phyloP scores from a whole-genome alignment of 371 early-diverging fungal species.

The Mucor indicus region DNA sequence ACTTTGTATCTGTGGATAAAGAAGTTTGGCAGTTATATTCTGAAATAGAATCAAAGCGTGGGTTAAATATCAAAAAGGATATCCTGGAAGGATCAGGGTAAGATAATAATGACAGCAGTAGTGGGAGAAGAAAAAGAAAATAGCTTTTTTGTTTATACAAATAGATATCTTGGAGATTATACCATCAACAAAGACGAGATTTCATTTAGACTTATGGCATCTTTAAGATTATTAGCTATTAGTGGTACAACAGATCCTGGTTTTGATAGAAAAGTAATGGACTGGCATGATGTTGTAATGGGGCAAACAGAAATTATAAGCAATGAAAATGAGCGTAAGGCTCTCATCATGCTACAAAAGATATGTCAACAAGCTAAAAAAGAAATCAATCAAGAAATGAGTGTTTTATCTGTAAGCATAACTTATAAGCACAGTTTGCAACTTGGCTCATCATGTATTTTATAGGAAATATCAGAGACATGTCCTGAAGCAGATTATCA shows the following conservation, averaged over 20 bases:
- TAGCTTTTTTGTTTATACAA: neutral
- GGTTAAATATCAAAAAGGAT: slow-evolving; percentile 37
- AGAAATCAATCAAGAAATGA: slow-evolving; percentile 13
- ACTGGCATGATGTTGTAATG: slow-evolving; percentile 57
- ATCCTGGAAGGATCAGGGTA: slow-evolving; percentile 53
- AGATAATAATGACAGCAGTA: slow-evolving; percentile 2
- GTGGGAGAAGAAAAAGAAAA: too few relatives aligned
- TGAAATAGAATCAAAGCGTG: slow-evolving; percentile 36
- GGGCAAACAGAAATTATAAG: slow-evolving; percentile 53
- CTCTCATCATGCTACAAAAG: slow-evolving; percentile 33
- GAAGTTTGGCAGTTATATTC: slow-evolving; percentile 41
- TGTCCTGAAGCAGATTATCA: slow-evolving; percentile 17
- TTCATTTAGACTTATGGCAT: slow-evolving; percentile 48
- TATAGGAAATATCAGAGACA: neutral
- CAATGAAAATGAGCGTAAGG: slow-evolving; percentile 47
- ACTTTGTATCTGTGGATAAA: slow-evolving; percentile 49
- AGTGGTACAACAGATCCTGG: slow-evolving; percentile 28
- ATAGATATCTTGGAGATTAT: slow-evolving; percentile 35
- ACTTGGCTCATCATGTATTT: neutral
- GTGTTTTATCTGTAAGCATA: slow-evolving; percentile 17
- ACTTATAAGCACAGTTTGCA: neutral
- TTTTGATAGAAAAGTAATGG: slow-evolving; percentile 33
- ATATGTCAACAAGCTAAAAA: slow-evolving; percentile 22
- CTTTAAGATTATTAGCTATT: slow-evolving; percentile 43
- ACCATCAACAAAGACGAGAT: slow-evolving; percentile 48